These are phyloP conservation scores for Neurospora sp. DNA, from an alignment of 495 filamentous ascomycete species.

Conservation along the genomic window DNA sequence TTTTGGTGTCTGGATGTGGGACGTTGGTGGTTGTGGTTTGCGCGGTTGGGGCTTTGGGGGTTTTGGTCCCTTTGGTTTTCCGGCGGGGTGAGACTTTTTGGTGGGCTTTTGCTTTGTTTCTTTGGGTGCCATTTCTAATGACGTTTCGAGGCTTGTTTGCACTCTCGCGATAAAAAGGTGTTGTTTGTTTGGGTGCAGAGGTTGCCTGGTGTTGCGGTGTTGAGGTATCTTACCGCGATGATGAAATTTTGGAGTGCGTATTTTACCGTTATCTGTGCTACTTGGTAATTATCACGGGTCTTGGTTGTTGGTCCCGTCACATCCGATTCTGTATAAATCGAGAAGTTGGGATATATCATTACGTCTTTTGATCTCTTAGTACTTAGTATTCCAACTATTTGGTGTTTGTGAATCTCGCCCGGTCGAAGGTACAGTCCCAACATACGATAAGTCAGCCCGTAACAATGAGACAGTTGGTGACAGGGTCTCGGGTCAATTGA, in stretches of 20 bases:
- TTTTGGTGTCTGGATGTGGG: no score
- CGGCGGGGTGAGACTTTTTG: neutral
- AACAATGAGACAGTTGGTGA: neutral
- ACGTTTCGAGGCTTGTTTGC: neutral
- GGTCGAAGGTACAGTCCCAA: neutral
- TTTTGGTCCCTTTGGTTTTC: neutral
- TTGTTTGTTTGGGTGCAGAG: neutral
- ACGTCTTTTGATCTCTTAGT: neutral
- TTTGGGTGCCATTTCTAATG: neutral
- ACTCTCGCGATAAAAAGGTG: neutral
- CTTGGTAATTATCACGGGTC: neutral
- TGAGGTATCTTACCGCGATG: neutral
- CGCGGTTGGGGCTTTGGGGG: neutral
- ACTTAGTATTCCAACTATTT: neutral
- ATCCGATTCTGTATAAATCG: neutral
- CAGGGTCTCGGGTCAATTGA: neutral
- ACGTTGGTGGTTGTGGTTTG: neutral
- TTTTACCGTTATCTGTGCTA: neutral
- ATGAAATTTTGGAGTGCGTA: neutral
- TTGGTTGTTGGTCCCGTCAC: neutral
- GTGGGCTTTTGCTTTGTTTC: neutral
- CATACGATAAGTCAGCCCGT: neutral
- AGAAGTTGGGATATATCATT: neutral
- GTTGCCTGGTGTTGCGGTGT: neutral
- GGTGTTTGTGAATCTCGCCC: neutral